Percentiles rank a stretch among this genome's conserved stretches.
Evolutionary conservation across 139 green algal species (phyloP).

Genomic region (Picochlorum sp.): DNA sequence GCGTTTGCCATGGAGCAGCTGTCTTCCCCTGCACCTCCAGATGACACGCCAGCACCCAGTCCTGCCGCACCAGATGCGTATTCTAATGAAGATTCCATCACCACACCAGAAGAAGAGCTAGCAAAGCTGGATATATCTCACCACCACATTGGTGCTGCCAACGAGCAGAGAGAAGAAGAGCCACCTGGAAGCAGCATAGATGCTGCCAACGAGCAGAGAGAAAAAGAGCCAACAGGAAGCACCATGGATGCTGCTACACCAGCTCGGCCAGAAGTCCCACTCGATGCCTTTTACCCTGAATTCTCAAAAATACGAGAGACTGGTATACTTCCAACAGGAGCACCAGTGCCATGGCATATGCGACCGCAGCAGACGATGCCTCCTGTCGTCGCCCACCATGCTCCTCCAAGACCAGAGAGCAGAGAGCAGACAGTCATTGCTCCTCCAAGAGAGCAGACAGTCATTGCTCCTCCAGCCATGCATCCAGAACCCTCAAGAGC

Average conservation of each 20-base stretch:
- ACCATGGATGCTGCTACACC: not conserved
- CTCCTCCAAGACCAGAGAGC: too few relatives aligned
- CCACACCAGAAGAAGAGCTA: too few relatives aligned
- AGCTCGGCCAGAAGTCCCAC: not conserved
- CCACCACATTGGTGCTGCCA: too few relatives aligned
- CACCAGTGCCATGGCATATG: constrained; percentile 7
- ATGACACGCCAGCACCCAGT: too few relatives aligned
- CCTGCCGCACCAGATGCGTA: too few relatives aligned
- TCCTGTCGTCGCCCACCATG: not conserved
- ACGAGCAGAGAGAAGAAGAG: not conserved
- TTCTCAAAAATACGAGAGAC: constrained; percentile 31
- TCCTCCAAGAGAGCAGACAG: not conserved
- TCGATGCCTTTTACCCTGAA: constrained; percentile 27
- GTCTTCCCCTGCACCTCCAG: too few relatives aligned
- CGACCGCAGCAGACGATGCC: not conserved
- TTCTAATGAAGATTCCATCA: too few relatives aligned
- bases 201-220: not conserved
- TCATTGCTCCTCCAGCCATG: not conserved
- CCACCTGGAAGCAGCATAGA: not conserved
- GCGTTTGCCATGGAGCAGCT: too few relatives aligned
- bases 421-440: too few relatives aligned
- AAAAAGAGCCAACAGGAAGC: not conserved
- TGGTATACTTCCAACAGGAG: constrained; percentile 24
- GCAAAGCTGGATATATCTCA: too few relatives aligned
- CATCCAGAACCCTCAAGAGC: not conserved